phyloP scores from a whole-genome alignment of 768 basidiomycete species.

The Hysterangium stoloniferum region DNA sequence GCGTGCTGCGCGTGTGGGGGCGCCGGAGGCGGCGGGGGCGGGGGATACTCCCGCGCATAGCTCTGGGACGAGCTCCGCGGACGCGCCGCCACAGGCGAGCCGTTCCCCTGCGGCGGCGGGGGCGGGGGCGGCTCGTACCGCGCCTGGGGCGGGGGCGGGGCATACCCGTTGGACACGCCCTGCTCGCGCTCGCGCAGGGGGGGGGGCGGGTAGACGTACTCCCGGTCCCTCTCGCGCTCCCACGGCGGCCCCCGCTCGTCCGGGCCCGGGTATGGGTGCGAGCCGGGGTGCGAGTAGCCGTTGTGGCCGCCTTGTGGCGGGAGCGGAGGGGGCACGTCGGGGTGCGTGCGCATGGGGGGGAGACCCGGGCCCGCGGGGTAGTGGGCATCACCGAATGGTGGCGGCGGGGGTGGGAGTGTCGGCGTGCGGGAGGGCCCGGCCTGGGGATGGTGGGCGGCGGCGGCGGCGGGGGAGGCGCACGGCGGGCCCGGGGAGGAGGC shows the following conservation, averaged over 20 bases:
- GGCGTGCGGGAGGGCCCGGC: neutral
- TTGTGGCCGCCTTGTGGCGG: neutral
- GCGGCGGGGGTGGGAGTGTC: neutral
- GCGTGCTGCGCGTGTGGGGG: neutral
- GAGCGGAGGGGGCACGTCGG: neutral
- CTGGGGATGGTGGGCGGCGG: neutral
- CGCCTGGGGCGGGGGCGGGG: neutral
- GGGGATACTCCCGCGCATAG: neutral
- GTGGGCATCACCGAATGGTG: neutral
- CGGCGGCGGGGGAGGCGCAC: neutral
- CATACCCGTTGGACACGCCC: neutral
- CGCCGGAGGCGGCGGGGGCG: neutral
- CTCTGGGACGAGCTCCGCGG: too few species aligned
- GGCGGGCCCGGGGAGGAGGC: neutral
- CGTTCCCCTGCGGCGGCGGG: neutral
- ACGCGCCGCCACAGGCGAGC: too few species aligned
- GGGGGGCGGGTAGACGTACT: neutral
- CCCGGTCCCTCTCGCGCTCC: slow-evolving; percentile 1
- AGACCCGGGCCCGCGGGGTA: slow-evolving; percentile 3
- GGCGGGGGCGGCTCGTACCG: neutral
- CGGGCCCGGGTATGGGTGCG: neutral
- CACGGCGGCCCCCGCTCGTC: neutral
- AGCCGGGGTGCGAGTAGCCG: neutral
- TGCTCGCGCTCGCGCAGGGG: neutral
- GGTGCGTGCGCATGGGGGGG: neutral